phyloP scores from a whole-genome alignment of 2,329 filamentous ascomycete species.

The Trichoderma breve region DNA sequence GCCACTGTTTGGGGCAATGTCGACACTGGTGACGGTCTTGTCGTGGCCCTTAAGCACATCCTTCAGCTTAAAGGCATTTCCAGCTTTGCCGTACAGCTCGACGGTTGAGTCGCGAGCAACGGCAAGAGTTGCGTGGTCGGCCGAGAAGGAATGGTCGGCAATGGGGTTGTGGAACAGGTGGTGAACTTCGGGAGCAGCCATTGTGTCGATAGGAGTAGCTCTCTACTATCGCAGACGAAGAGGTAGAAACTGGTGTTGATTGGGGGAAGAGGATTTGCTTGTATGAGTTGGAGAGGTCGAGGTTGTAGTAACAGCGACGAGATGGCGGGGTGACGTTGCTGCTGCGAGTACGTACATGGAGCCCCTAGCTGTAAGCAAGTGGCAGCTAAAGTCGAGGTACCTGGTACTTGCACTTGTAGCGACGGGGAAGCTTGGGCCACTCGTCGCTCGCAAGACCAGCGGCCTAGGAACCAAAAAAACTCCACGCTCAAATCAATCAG shows the following conservation, averaged over 20 bases:
- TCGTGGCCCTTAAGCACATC: constrained; percentile 96
- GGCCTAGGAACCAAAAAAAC: constrained; percentile 27
- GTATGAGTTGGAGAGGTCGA: constrained; percentile 19
- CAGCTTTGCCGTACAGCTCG: constrained; percentile 77
- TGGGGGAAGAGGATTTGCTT: constrained; percentile 10
- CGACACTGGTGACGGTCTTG: constrained; percentile 93
- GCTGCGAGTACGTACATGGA: constrained; percentile 6
- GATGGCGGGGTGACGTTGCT: constrained; percentile 24
- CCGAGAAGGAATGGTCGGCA: constrained; percentile 96
- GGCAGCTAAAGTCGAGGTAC: constrained; percentile 10
- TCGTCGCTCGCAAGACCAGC: constrained; percentile 7
- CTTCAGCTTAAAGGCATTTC: constrained; percentile 75
- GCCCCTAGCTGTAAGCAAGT: constrained; percentile 2
- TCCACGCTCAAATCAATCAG: constrained; percentile 23
- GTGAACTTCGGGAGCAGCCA: constrained; percentile 87
- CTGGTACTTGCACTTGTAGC: not conserved
- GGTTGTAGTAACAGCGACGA: not conserved
- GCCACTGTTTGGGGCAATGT: constrained; percentile 86
- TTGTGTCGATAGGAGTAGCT: constrained; percentile 65
- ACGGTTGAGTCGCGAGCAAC: constrained; percentile 88
- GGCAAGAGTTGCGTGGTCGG: constrained; percentile 82
- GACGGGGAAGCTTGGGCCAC: constrained; percentile 29
- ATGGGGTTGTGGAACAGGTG: constrained; percentile 97
- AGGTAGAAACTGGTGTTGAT: constrained; percentile 20
- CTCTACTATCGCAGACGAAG: constrained; percentile 78